Conservation (phyloP, 257 asterid species). For the Solanum stenotomum region DNA sequence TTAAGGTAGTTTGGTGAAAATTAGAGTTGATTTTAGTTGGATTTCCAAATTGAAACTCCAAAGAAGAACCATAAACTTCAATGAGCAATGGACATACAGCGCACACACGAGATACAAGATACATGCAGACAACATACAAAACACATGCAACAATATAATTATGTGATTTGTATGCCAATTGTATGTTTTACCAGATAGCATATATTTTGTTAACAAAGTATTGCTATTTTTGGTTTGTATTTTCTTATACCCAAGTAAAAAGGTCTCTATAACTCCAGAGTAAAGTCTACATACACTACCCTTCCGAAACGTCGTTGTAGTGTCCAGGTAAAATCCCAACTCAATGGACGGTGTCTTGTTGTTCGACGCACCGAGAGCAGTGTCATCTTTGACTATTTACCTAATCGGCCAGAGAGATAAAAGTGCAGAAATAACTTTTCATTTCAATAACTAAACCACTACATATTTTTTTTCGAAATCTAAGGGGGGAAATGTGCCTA, state of each 20-base stretch:
- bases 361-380: not conserved
- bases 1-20: not conserved
- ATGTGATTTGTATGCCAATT: not conserved
- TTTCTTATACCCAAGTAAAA: not conserved
- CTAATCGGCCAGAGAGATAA: not conserved
- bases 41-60: not conserved
- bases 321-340: not conserved
- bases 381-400: not conserved
- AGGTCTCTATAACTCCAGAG: not conserved
- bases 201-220: not conserved
- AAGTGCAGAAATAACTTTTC: not conserved
- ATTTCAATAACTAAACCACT: not conserved
- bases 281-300: not conserved
- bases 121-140: not conserved
- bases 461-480: not conserved
- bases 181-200: not conserved
- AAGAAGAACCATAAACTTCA: not conserved
- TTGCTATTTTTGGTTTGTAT: not conserved
- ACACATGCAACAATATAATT: not conserved
- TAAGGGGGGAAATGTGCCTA: conserved; percentile 9
- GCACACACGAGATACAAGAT: not conserved
- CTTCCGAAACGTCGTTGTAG: not conserved
- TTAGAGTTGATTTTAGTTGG: not conserved
- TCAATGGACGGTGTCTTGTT: not conserved
- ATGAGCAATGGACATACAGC: not conserved